A percentile compares a stretch with the other conserved stretches of the same genome.
phyloP scores from a whole-genome alignment of 192 early-diverging fungal species.

The Geosiphon pyriformis region DNA sequence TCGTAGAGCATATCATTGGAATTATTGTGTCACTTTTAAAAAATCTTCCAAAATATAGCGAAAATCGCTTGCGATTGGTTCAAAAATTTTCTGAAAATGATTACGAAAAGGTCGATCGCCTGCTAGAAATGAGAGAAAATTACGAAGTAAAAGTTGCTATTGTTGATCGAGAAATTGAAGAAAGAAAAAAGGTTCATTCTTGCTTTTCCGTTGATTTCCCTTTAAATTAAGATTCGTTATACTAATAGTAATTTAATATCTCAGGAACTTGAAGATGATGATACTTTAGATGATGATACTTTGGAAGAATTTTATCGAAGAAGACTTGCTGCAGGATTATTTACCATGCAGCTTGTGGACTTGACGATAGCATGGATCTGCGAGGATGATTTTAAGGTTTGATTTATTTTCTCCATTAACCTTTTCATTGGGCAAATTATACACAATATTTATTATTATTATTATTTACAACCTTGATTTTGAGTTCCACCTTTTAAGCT shows the following conservation, averaged over 20 bases:
- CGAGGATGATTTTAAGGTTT: slow-evolving; percentile 43
- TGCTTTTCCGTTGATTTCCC: background rate
- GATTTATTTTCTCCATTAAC: background rate
- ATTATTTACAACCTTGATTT: no score
- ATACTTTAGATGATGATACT: slow-evolving; percentile 54
- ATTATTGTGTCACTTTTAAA: slow-evolving; percentile 78
- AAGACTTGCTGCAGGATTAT: slow-evolving; percentile 75
- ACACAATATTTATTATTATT: no score
- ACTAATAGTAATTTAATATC: background rate
- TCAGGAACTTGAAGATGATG: slow-evolving; percentile 36
- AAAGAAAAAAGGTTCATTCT: slow-evolving; percentile 38
- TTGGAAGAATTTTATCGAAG: slow-evolving; percentile 61
- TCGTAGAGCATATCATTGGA: slow-evolving; percentile 76
- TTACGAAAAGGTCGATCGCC: slow-evolving; percentile 76
- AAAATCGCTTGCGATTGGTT: slow-evolving; percentile 64
- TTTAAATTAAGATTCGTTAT: background rate
- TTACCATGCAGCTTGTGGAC: slow-evolving; percentile 70
- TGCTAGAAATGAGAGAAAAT: slow-evolving; percentile 68
- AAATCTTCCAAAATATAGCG: slow-evolving; percentile 51
- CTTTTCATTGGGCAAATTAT: background rate
- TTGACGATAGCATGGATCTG: slow-evolving; percentile 62
- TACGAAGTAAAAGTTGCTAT: slow-evolving; percentile 59
- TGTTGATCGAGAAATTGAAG: slow-evolving; percentile 52
- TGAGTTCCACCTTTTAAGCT: no score
- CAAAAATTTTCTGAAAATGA: slow-evolving; percentile 80